These are phyloP conservation scores for Termitomyces sp. DNA, from an alignment of 768 basidiomycete genomes.

Conservation along the genomic window DNA sequence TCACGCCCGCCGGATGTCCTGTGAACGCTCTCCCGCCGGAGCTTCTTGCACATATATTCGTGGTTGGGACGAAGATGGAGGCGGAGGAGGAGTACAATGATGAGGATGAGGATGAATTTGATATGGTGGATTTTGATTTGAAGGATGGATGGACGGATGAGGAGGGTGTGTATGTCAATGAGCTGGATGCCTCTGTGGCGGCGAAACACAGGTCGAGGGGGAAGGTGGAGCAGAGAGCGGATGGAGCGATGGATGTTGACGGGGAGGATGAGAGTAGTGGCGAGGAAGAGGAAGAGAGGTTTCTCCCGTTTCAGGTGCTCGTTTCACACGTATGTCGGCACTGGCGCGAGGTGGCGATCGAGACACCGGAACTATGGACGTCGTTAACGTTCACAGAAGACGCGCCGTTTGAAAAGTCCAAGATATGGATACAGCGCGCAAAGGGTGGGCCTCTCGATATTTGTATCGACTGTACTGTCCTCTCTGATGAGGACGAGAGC, in stretches of 20 bases:
- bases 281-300: conserved; percentile 12
- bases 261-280: conserved; percentile 14
- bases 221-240: conserved; percentile 21
- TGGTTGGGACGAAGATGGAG: conserved; percentile 39
- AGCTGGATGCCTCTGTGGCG: conserved; percentile 18
- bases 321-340: conserved; percentile 62
- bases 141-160: conserved; percentile 27
- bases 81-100: conserved; percentile 36
- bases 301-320: conserved; percentile 46
- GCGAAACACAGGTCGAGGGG: conserved; percentile 12
- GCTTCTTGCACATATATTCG: conserved; percentile 55
- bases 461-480: conserved; percentile 41
- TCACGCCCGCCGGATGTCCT: conserved; percentile 47
- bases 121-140: conserved; percentile 32
- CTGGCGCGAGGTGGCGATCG: conserved; percentile 56
- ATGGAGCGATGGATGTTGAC: conserved; percentile 20
- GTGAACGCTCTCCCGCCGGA: conserved; percentile 57
- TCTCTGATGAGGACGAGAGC: conserved; percentile 20
- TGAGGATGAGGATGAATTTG: conserved; percentile 31
- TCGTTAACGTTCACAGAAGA: conserved; percentile 38
- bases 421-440: conserved; percentile 50
- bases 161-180: conserved; percentile 17
- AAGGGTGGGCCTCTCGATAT: conserved; percentile 55
- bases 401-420: conserved; percentile 43
- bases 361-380: conserved; percentile 58